phyloP scores from a whole-genome alignment of 805 yeast genomes.

The Yamadazyma sp. region DNA sequence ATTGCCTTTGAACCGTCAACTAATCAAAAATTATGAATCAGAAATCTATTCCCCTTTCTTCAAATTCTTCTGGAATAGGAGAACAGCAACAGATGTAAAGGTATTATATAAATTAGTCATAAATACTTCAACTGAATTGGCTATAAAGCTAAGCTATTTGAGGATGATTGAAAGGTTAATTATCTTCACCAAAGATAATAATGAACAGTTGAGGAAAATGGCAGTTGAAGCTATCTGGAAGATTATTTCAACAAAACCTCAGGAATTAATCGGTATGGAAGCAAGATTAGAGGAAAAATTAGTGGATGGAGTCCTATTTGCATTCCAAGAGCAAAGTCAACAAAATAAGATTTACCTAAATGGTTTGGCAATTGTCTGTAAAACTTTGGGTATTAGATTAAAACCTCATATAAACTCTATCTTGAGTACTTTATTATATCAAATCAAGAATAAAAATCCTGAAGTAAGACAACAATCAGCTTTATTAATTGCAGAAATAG shows the following conservation, averaged over 20 bases:
- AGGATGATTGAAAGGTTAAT: constrained; percentile 57
- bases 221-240: constrained; percentile 66
- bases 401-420: constrained; percentile 72
- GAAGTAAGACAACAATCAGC: constrained; percentile 82
- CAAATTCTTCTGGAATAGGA: constrained; percentile 74
- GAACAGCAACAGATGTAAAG: constrained; percentile 64
- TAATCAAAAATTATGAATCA: constrained; percentile 47
- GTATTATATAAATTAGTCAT: constrained; percentile 59
- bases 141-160: constrained; percentile 65
- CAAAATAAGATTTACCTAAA: constrained; percentile 55
- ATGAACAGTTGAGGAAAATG: constrained; percentile 78
- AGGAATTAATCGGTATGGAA: constrained; percentile 49
- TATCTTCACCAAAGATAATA: constrained; percentile 68
- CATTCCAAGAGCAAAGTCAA: constrained; percentile 74
- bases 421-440: constrained; percentile 66
- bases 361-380: constrained; percentile 63
- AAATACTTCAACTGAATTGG: constrained; percentile 66
- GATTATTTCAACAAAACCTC: constrained; percentile 41
- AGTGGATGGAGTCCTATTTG: constrained; percentile 75
- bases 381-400: constrained; percentile 59
- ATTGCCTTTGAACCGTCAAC: constrained; percentile 59
- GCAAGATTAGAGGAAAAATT: constrained; percentile 61
- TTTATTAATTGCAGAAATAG: constrained; percentile 63
- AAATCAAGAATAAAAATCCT: constrained; percentile 68
- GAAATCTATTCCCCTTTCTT: constrained; percentile 63